Evolutionary conservation across 1,139 yeast genomes (phyloP), one percentile per base, ranked within the genome.

Genomic region (Magnusiomyces fungicola): DNA sequence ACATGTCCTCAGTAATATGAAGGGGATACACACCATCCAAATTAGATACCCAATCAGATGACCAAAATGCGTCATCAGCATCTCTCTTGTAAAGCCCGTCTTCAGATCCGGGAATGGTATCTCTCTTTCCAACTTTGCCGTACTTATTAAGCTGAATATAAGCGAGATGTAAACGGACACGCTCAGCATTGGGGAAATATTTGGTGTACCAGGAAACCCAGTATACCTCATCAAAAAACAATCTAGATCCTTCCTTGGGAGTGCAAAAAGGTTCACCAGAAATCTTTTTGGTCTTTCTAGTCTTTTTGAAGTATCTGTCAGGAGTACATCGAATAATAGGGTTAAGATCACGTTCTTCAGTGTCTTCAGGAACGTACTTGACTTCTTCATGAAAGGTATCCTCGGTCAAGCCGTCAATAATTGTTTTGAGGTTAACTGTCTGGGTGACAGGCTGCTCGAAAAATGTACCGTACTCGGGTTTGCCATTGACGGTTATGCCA

Each of bases 251-350:
- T 56, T 85, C 92, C 32, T 69, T 72, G 19, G 96, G 96, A 25
- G 85, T 78, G 65, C 96, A 88, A 65, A 87, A 85, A 18, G 96
- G 96, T 50, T 73, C 90, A 36, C 87, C 76, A 0, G 66, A 53
- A 24, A 67, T 64, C 41, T 53, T 53, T 54, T 77, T 77, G 59
- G 78, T 79, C 34, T 79, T 81, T 9, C 92, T 92, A 64, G 80
- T 84, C 43, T 48, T 50, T 58, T 75, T 76, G 60, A 72, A 73
- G 63, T 84, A 88, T 45, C 75, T 66, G 48, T 83, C 83, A 1
- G 96, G 96, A 2, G 90, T 84, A 68, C 96, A 88, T 66, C 96
- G 75, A 59, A 86, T 76, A 50, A 88, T 66, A 0, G 96, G 96
- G 60, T 81, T 84, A 61, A 88, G 72, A 1, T 85, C 76, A 18